These are phyloP conservation scores for Lomentospora prolificans DNA, from an alignment of 2,329 filamentous ascomycete genomes.

Conservation along the genomic window DNA sequence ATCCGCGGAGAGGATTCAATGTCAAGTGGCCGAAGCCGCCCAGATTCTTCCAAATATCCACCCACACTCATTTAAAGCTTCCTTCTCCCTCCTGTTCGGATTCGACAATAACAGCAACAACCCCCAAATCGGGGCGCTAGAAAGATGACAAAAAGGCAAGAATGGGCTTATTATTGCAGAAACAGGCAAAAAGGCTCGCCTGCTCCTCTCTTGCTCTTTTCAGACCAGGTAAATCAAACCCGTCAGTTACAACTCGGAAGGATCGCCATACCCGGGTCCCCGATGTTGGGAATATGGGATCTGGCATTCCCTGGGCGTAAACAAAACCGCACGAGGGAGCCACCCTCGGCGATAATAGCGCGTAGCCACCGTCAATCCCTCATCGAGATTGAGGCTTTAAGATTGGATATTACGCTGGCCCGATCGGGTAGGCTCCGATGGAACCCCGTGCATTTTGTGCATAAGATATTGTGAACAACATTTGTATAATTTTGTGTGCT, in stretches of 20 bases:
- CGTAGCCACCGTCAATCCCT: too few relatives aligned
- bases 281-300: neutral
- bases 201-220: neutral
- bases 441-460: too few relatives aligned
- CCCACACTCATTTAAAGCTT: neutral
- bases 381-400: neutral
- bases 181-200: constrained; percentile 1
- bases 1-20: neutral
- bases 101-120: too few relatives aligned
- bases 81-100: too few relatives aligned
- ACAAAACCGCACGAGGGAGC: too few relatives aligned
- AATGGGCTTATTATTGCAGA: neutral
- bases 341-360: neutral
- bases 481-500: neutral
- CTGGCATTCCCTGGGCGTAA: neutral
- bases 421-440: too few relatives aligned
- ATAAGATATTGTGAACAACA: too few relatives aligned
- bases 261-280: neutral
- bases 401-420: neutral
- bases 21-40: neutral
- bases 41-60: neutral
- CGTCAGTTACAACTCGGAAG: neutral
- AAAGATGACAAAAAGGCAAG: too few relatives aligned
- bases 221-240: constrained; percentile 7
- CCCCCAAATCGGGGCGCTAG: too few relatives aligned